Conservation (phyloP, 208 protist genomes). For the Polymyxa betae region DNA sequence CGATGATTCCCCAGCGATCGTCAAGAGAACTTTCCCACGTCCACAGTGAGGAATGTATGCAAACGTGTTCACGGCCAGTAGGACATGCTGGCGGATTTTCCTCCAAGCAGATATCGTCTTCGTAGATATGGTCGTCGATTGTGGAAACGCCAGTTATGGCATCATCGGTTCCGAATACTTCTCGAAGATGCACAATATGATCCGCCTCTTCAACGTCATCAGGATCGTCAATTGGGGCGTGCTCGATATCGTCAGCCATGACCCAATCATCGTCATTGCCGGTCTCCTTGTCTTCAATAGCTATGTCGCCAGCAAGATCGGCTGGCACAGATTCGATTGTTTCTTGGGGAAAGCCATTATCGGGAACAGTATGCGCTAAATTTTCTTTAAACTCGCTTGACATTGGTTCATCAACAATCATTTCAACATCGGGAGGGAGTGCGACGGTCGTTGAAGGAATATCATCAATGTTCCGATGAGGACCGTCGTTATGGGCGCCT, state of each 20-base stretch:
- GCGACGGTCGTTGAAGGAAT: neutral
- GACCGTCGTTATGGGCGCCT: too few relatives aligned
- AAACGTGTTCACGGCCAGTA: neutral
- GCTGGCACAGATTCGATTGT: too few relatives aligned
- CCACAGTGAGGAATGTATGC: neutral
- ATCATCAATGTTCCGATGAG: too few relatives aligned
- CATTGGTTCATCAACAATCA: neutral
- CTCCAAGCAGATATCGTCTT: neutral
- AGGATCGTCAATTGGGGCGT: neutral
- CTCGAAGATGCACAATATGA: conserved; percentile 39
- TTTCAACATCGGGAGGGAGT: neutral
- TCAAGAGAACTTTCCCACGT: conserved; percentile 35
- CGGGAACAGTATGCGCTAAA: neutral
- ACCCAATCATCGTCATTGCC: neutral
- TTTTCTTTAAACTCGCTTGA: neutral
- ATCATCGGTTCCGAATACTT: conserved; percentile 29
- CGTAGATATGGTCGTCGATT: conserved; percentile 34
- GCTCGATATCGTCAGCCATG: neutral
- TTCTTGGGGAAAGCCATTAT: too few relatives aligned
- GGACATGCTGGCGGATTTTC: neutral
- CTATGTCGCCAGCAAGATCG: neutral
- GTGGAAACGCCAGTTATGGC: neutral
- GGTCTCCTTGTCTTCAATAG: neutral
- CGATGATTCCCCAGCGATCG: conserved; percentile 9
- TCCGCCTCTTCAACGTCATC: conserved; percentile 49